A percentile compares a stretch with the other conserved stretches of the same genome.
phyloP scores from a whole-genome alignment of 306 rosid genomes.

The Sicyos edulis region DNA sequence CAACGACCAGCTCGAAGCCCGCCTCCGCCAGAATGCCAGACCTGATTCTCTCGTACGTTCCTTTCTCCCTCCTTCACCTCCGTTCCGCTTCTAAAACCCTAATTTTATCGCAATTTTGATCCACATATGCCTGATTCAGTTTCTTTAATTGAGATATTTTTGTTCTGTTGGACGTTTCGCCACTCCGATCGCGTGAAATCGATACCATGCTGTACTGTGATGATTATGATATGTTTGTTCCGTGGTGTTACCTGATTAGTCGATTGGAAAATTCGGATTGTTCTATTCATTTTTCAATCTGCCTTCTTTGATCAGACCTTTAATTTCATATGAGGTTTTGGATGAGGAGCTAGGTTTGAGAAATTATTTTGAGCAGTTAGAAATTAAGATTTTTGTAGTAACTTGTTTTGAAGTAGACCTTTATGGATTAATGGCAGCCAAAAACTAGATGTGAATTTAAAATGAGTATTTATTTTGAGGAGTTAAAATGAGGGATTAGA shows the following conservation, averaged over 20 bases:
- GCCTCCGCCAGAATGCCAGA: constrained; percentile 72
- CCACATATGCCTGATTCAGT: background rate
- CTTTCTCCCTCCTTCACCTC: background rate
- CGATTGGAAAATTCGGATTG: background rate
- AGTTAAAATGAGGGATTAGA: too few relatives aligned
- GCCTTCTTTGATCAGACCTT: background rate
- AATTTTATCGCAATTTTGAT: background rate
- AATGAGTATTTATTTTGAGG: too few relatives aligned
- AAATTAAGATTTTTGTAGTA: too few relatives aligned
- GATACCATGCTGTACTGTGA: background rate
- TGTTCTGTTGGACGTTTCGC: background rate
- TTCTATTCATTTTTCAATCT: background rate
- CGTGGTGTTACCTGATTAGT: background rate
- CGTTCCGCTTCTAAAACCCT: background rate
- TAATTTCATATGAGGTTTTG: too few relatives aligned
- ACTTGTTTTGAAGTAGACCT: too few relatives aligned
- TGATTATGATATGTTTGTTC: background rate
- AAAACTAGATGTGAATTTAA: too few relatives aligned
- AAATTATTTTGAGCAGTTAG: too few relatives aligned
- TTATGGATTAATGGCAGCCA: too few relatives aligned
- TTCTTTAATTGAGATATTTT: background rate
- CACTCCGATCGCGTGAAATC: background rate
- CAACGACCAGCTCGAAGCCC: constrained; percentile 63
- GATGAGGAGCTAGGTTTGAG: too few relatives aligned
- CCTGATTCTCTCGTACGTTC: constrained; percentile 57